Evolutionary conservation across 345 rosid species (phyloP), one percentile per base, ranked within the genome.

Genomic region (Hibiscus tridactylites): DNA sequence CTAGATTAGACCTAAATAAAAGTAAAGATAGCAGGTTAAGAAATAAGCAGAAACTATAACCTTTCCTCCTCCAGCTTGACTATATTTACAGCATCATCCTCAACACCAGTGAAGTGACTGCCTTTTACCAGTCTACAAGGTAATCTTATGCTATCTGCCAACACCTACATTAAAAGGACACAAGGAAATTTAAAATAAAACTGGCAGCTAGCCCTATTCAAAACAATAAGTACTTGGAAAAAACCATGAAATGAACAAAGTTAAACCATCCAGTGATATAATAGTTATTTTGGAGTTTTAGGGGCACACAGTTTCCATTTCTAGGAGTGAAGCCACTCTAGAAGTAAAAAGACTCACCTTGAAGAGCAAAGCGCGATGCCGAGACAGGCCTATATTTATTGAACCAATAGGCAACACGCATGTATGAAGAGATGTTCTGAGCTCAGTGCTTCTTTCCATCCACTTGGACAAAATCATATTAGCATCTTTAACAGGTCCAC

Each of bases 91-190:
- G 96, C 99, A 86, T 91, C 99, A 76, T 96, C 98, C 86, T 96
- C 99, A 9, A 85, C 84, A 10, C 99, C 99, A 65, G 99, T 96
- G 87, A 92, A 96, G 82, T 91, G 96, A 81, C 97, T 91, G 64
- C 99, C 98, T 79, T 92, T 96, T 68, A 96, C 97, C 85, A 96
- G 84, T 79, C 97, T 87, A 85, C 99, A 96, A 61, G 97, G 89
- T 73, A 96, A 83, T 61, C 72, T 83, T 50, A 88, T 81, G 81
- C 76, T 82, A 82, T 92, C 99, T 71, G 98, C 96, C 87, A 96
- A 78, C 65, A 92, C 98, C 99, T 96, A 79, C 72, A 85, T 12
- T 57, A 39, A 61, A 79, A 71, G 73, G 65, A 78, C 61, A 74
- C 68, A 83, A 50, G n/a, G 26, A 76, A 69, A 65, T 47, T 65